Base-by-base conservation (phyloP, 2,329 filamentous ascomycete genomes). In the Colletotrichum tropicale region DNA sequence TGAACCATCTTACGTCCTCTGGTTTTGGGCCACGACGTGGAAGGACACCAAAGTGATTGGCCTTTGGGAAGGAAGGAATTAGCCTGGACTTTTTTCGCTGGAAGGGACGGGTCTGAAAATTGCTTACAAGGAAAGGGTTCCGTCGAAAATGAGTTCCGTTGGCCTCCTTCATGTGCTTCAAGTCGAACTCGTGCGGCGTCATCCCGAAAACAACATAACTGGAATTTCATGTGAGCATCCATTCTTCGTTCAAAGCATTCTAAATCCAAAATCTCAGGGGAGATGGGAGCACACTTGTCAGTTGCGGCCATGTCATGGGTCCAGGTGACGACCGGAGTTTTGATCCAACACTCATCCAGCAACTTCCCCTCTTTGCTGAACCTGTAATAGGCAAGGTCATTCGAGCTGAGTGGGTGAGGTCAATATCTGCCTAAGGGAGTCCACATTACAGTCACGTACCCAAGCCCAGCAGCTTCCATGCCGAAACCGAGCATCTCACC, bases 51-150 rank as follows among this genome's bases (percentile, higher is more conserved):
- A 21, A 21, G 2, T 52, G n/a, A 3, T 52, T 52, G n/a, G 43
- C 43, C 43, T 52, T 52, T 3, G 1, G n/a, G 10, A 0, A 2
- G 2, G n/a, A 52, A 3, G n/a, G 3, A 52, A 0, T 52, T 3
- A 52, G n/a, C 0, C n/a, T 52, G 43, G 3, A 32, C 3, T 12
- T 6, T 34, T 6, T 6, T 34, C 5, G 32, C 32, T 1, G 32
- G 13, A 1, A 34, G 2, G 32, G 16, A 18, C 16, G 5, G 16
- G 16, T 7, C 4, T 43, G 18, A 0, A 6, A n/a, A 0, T 3
- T 48, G n/a, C 43, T 52, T 8, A 52, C 12, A 21, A 52, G 43
- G 43, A 52, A 52, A 52, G 10, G n/a, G 0, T 52, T 52, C 10
- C 43, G 43, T 52, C n/a, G n/a, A 52, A 21, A 52, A 52, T 21